Base-by-base conservation (phyloP, 495 filamentous ascomycete species). In the Glutinoglossum americanum region DNA sequence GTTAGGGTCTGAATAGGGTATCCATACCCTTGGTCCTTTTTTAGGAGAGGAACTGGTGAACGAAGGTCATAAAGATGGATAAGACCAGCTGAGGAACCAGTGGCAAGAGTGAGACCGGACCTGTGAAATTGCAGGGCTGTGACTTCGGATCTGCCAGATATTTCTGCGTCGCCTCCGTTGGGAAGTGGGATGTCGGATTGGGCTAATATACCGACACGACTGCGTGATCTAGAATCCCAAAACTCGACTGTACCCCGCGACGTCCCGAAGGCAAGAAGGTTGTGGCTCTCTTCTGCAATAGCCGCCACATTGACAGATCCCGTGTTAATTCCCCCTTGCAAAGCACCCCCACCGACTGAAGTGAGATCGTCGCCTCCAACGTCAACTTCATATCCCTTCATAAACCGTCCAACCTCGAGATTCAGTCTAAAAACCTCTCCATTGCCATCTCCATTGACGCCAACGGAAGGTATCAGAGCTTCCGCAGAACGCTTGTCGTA, bases 1-100 rank as follows among this genome's bases (percentile, higher is more conserved):
- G 83, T 84, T 39, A 99, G 71, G 9, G 83, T 90, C 64, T 95
- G 87, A 54, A 96, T 85, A 13, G 93, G 84, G 66, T 87, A 94
- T 11, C 90, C 89, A 68, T 94, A 95, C 53, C 93, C 92, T 73
- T 97, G 93, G 61, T 97, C 93, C 66, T 93, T 96, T 63, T 80
- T 82, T 35, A 96, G 72, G 1, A 93, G 71, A 13, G 93, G 89
- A 0, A 82, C 75, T 0, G 92, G 87, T 10, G 86, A 87, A 62
- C 93, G 84, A 35, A 99, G 75, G 71, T 99, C 93, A 65, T 95
- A 99, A 27, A 94, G 76, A 49, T 90, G 80, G 33, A 95, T 80
- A n/a, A 95, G 76, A 8, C 93, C 93, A 49, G 80, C 83, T 0
- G 87, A 88, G 21, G 83, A 85, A 13, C 93, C 93, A n/a, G 86